Evolutionary conservation across 2,329 filamentous ascomycete genomes (phyloP).

Genomic region (Cercospora canescens): DNA sequence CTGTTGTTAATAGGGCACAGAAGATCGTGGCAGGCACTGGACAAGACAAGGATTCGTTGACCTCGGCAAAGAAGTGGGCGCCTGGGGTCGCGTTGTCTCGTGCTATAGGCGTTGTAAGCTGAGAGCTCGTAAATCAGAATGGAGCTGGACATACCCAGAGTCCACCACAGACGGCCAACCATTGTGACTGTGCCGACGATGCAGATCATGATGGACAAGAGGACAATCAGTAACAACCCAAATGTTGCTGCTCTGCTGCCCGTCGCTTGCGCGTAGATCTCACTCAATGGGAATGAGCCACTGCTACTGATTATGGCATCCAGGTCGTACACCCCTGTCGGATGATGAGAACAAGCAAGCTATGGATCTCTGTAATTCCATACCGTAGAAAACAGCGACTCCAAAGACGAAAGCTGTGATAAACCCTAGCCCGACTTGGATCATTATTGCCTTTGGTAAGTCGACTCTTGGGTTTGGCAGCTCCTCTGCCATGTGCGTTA

Average conservation of each 20-base stretch:
- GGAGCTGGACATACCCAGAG: constrained; percentile 38
- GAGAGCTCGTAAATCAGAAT: not conserved
- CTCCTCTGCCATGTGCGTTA: constrained; percentile 41
- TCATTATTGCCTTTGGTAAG: constrained; percentile 52
- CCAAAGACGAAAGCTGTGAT: constrained; percentile 49
- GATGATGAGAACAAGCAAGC: not conserved
- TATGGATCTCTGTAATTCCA: too few species aligned
- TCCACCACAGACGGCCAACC: constrained; percentile 47
- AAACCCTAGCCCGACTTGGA: constrained; percentile 51
- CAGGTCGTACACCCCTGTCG: constrained; percentile 45
- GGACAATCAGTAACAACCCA: constrained; percentile 59
- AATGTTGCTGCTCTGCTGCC: constrained; percentile 54
- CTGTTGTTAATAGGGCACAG: constrained; percentile 53
- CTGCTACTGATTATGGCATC: constrained; percentile 41
- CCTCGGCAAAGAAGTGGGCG: constrained; percentile 52
- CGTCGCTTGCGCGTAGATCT: constrained; percentile 52
- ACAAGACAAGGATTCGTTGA: constrained; percentile 57
- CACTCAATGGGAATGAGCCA: constrained; percentile 48
- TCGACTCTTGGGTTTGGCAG: constrained; percentile 41
- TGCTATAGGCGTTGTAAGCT: constrained; percentile 25
- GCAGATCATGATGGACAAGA: constrained; percentile 53
- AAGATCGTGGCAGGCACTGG: constrained; percentile 61
- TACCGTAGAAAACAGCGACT: constrained; percentile 52
- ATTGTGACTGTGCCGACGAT: constrained; percentile 55
- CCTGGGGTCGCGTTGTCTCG: constrained; percentile 64